These are phyloP conservation scores for Cladosporium sp. DNA, from an alignment of 2,329 filamentous ascomycete species.

Conservation along the genomic window DNA sequence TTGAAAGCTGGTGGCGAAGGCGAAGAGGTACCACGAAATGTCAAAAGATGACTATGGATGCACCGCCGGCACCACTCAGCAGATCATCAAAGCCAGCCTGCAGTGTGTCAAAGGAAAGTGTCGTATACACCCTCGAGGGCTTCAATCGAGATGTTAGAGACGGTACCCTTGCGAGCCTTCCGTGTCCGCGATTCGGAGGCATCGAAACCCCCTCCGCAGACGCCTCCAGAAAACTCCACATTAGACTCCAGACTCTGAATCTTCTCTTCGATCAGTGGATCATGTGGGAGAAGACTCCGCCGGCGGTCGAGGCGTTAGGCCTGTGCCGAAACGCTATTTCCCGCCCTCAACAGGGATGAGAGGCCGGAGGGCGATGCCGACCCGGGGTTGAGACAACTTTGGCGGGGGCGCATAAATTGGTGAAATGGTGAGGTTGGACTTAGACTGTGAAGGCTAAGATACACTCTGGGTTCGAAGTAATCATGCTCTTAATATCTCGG, in stretches of 20 bases:
- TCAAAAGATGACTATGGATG: background rate
- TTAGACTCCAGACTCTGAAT: constrained; percentile 3
- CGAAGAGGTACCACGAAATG: background rate
- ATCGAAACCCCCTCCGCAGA: background rate
- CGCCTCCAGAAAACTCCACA: constrained; percentile 8
- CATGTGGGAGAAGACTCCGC: constrained; percentile 6
- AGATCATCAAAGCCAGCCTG: background rate
- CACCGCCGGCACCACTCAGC: background rate
- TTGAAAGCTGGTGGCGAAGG: background rate
- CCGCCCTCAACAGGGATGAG: background rate
- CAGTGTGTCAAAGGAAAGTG: background rate
- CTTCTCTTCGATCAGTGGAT: constrained; percentile 4
- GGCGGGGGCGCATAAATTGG: background rate
- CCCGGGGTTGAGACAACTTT: background rate
- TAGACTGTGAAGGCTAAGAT: background rate
- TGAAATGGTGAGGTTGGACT: background rate
- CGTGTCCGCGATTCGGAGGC: background rate
- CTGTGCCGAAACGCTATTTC: background rate
- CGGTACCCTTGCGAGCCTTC: background rate
- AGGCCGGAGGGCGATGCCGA: background rate
- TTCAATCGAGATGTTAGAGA: background rate
- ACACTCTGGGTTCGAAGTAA: background rate
- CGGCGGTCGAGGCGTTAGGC: background rate
- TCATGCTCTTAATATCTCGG: background rate
- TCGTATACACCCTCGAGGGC: background rate